Percentiles rank a stretch among this genome's conserved stretches.
Evolutionary conservation across 2,329 filamentous ascomycete species (phyloP).

Genomic region (Sporothrix brasiliensis): DNA sequence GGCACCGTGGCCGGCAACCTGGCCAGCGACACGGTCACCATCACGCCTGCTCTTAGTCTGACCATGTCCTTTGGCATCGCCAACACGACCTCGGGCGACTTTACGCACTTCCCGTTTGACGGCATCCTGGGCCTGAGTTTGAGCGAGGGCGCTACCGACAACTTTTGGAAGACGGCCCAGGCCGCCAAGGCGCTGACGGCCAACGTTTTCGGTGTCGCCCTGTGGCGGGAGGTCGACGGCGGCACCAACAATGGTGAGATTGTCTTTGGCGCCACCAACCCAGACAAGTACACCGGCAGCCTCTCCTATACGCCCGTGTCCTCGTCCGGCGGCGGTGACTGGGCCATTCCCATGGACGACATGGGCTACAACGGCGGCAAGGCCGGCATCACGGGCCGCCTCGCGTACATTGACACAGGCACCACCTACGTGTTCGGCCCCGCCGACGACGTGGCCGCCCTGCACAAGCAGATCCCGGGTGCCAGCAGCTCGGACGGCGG

Average conservation of each 20-base stretch:
- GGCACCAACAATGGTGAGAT: conserved; percentile 72
- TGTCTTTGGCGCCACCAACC: conserved; percentile 72
- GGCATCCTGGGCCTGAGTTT: conserved; percentile 81
- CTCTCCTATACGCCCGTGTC: conserved; percentile 66
- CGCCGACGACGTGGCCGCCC: conserved; percentile 61
- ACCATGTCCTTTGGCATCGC: conserved; percentile 73
- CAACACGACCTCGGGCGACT: conserved; percentile 70
- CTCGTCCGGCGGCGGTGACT: conserved; percentile 58
- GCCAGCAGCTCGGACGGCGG: conserved; percentile 57
- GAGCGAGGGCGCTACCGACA: conserved; percentile 61
- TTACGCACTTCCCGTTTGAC: conserved; percentile 79
- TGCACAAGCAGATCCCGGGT: conserved; percentile 70
- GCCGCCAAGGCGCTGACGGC: conserved; percentile 58
- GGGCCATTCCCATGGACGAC: conserved; percentile 73
- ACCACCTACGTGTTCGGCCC: conserved; percentile 80
- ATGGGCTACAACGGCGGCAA: conserved; percentile 63
- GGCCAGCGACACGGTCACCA: conserved; percentile 65
- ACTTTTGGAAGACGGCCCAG: conserved; percentile 66
- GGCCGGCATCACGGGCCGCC: conserved; percentile 57
- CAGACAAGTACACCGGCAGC: conserved; percentile 66
- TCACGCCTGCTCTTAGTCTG: conserved; percentile 65
- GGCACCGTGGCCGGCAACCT: conserved; percentile 70
- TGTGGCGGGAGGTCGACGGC: conserved; percentile 70
- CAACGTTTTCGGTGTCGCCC: conserved; percentile 71
- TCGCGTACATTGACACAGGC: conserved; percentile 80